A percentile compares a stretch with the other conserved stretches of the same genome.
Evolutionary conservation across 176 grass and related monocot species (phyloP).

Genomic region (Avena insularis): DNA sequence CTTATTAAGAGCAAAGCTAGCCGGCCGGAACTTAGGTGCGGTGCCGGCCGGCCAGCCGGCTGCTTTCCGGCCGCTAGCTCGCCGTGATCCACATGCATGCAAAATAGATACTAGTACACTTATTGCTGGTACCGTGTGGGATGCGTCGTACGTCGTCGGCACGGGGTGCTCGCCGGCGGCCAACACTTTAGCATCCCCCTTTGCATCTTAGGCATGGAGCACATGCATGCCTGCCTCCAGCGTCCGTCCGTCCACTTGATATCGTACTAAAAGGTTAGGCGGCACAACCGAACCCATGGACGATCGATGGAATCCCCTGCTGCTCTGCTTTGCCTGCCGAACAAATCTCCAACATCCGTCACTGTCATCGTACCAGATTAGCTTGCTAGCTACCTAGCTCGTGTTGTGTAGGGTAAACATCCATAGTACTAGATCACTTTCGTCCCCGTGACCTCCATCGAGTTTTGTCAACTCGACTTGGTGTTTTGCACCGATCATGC

Average conservation of each 20-base stretch:
- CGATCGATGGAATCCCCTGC: neutral
- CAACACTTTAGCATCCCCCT: neutral
- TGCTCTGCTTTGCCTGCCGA: neutral
- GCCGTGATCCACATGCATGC: too few relatives aligned
- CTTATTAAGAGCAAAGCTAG: too few relatives aligned
- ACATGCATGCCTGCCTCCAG: neutral
- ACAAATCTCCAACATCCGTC: neutral
- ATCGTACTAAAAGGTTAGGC: neutral
- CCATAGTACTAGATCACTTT: too few relatives aligned
- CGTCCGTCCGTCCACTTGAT: neutral
- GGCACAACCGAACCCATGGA: neutral
- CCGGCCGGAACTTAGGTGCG: slow-evolving; percentile 6
- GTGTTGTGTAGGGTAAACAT: too few relatives aligned
- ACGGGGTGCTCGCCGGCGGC: slow-evolving; percentile 35
- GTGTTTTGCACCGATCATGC: neutral
- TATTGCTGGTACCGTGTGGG: too few relatives aligned
- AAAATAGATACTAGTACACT: too few relatives aligned
- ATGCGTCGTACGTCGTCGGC: neutral
- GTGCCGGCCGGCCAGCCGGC: neutral
- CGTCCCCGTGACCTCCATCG: too few relatives aligned
- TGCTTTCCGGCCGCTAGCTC: neutral
- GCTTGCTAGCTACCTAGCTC: neutral
- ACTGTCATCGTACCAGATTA: neutral
- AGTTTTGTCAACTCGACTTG: too few relatives aligned
- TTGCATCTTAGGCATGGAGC: neutral